phyloP scores from a whole-genome alignment of 192 early-diverging fungal species.

The Phlyctochytrium planicorne region DNA sequence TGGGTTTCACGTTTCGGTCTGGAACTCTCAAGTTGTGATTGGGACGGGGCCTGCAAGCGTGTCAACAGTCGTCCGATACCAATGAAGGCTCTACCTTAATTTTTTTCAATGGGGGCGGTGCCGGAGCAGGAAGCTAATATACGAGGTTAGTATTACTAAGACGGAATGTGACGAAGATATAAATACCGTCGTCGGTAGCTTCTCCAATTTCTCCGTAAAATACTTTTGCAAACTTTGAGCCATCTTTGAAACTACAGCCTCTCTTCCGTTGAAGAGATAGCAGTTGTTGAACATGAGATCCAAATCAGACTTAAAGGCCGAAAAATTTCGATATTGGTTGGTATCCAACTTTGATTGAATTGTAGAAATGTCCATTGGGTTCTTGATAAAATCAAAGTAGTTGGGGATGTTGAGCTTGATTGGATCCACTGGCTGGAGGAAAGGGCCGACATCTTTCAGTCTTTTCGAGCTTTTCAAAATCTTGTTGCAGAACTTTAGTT shows the following conservation, averaged over 20 bases:
- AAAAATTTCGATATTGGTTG: conserved; percentile 53
- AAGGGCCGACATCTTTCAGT: conserved; percentile 82
- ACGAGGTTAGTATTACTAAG: no score
- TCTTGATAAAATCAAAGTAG: conserved; percentile 68
- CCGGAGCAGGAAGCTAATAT: not conserved
- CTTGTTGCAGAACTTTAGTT: conserved; percentile 78
- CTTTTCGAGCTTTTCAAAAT: conserved; percentile 74
- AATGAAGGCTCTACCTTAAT: conserved; percentile 3
- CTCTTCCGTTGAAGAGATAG: conserved; percentile 50
- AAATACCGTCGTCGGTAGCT: conserved; percentile 35
- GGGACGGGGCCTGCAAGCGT: not conserved
- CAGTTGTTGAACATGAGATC: conserved; percentile 56
- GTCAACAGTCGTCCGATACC: not conserved
- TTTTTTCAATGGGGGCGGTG: not conserved
- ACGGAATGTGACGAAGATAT: no score
- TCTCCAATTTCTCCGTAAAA: conserved; percentile 44
- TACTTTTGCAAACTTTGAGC: conserved; percentile 33
- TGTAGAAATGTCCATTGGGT: conserved; percentile 82
- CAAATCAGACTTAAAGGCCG: conserved; percentile 43
- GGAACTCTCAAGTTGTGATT: not conserved
- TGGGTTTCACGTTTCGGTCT: conserved; percentile 39
- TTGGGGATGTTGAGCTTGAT: conserved; percentile 63
- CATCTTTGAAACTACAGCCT: conserved; percentile 35
- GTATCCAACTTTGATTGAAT: conserved; percentile 68
- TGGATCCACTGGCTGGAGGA: conserved; percentile 78